Percentiles rank a stretch among this genome's conserved stretches.
Conservation (phyloP, 495 filamentous ascomycete genomes). For the Amniculicola lignicola region DNA sequence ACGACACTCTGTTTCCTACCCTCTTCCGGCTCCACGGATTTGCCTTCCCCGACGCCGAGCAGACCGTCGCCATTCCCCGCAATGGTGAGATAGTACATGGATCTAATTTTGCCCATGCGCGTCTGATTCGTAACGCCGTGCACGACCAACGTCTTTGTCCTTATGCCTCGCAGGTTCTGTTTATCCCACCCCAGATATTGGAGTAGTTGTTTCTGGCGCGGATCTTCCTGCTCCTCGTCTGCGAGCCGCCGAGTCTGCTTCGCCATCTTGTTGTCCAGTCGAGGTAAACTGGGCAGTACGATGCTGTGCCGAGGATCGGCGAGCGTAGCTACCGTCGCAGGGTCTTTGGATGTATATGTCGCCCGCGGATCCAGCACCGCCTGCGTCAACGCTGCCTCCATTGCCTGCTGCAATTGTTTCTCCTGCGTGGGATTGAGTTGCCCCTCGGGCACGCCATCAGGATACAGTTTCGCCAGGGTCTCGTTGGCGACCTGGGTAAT, state of each 20-base stretch:
- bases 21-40: slow-evolving; percentile 67
- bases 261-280: slow-evolving; percentile 27
- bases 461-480: slow-evolving; percentile 57
- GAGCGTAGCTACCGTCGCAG: slow-evolving; percentile 5
- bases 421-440: slow-evolving; percentile 6
- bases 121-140: slow-evolving; percentile 88
- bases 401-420: slow-evolving; percentile 12
- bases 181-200: slow-evolving; percentile 64
- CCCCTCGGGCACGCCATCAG: slow-evolving; percentile 25
- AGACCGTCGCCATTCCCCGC: slow-evolving; percentile 83
- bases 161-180: slow-evolving; percentile 53
- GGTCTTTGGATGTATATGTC: slow-evolving; percentile 5
- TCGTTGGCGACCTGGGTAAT: slow-evolving; percentile 32
- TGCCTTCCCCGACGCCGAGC: slow-evolving; percentile 84
- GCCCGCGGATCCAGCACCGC: slow-evolving; percentile 28
- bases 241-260: slow-evolving; percentile 16
- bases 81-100: slow-evolving; percentile 65
- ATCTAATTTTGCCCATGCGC: slow-evolving; percentile 84
- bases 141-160: slow-evolving; percentile 62
- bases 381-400: slow-evolving; percentile 23
- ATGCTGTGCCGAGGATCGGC: slow-evolving; percentile 25
- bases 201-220: slow-evolving; percentile 56
- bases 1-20: slow-evolving; percentile 65
- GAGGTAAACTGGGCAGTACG: slow-evolving; percentile 23
- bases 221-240: slow-evolving; percentile 46